A percentile compares a stretch with the other conserved stretches of the same genome.
Evolutionary conservation across 2,329 filamentous ascomycete genomes (phyloP).

Genomic region (Arthrobotrys sphaeroides): DNA sequence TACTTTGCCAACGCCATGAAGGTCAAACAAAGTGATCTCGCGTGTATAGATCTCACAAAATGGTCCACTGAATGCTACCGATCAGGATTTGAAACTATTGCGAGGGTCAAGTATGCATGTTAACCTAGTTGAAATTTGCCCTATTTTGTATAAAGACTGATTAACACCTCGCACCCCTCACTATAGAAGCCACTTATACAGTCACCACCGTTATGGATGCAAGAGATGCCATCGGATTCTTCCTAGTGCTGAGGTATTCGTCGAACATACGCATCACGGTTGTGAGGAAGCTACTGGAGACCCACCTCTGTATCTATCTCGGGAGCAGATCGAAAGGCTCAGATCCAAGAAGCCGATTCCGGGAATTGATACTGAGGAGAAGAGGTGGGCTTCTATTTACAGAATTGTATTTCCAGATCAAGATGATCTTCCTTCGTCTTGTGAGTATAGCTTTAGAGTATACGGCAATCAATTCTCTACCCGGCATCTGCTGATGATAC

Average conservation of each 20-base stretch:
- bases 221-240: background rate
- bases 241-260: background rate
- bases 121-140: too few species aligned
- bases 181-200: slow-evolving; percentile 21
- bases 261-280: background rate
- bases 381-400: background rate
- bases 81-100: slow-evolving; percentile 10
- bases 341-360: slow-evolving; percentile 12
- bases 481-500: too few species aligned
- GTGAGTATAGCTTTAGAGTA: background rate
- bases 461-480: background rate
- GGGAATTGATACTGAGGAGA: slow-evolving; percentile 2
- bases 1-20: slow-evolving; percentile 7
- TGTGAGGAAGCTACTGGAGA: background rate
- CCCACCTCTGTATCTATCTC: background rate
- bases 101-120: slow-evolving; percentile 12
- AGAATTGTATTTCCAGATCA: slow-evolving; percentile 5
- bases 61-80: slow-evolving; percentile 16
- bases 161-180: too few species aligned
- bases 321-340: background rate
- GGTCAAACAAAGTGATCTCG: background rate
- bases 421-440: background rate
- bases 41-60: background rate
- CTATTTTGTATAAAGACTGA: too few species aligned
- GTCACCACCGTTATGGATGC: slow-evolving; percentile 4